A percentile compares a stretch with the other conserved stretches of the same genome.
Conservation (phyloP, 2,329 filamentous ascomycete genomes). For the Curvularia verruculosa region DNA sequence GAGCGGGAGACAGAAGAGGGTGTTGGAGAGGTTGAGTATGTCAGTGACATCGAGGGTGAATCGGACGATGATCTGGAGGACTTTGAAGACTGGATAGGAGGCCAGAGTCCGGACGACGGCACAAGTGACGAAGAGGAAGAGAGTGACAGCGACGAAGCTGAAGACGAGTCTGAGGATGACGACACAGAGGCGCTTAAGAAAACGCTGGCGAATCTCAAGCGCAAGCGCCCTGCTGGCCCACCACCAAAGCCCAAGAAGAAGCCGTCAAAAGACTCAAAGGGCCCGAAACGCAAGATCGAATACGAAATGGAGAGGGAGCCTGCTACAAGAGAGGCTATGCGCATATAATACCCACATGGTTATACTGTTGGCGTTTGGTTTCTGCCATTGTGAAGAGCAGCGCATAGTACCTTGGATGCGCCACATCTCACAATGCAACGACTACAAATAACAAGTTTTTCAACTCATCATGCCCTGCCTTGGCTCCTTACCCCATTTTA, state of each 20-base stretch:
- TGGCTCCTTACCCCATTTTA: background rate
- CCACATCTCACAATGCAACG: background rate
- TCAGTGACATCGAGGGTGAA: slow-evolving; percentile 82
- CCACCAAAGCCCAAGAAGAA: slow-evolving; percentile 65
- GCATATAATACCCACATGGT: slow-evolving; percentile 35
- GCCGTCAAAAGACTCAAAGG: slow-evolving; percentile 52
- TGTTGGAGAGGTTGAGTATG: slow-evolving; percentile 84
- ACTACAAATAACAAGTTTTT: background rate
- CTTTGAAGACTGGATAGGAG: slow-evolving; percentile 92
- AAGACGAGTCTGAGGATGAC: slow-evolving; percentile 62
- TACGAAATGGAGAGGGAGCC: slow-evolving; percentile 73
- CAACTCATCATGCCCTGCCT: background rate
- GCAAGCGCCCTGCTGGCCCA: slow-evolving; percentile 60
- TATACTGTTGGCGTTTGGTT: slow-evolving; percentile 22
- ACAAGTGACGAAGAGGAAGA: slow-evolving; percentile 66
- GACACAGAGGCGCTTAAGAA: slow-evolving; percentile 63
- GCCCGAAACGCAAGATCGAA: slow-evolving; percentile 75
- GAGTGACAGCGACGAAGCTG: slow-evolving; percentile 58
- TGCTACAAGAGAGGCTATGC: slow-evolving; percentile 46
- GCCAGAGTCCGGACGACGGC: slow-evolving; percentile 63
- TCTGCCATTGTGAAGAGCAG: background rate
- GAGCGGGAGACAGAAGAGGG: slow-evolving; percentile 70
- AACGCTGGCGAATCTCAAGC: slow-evolving; percentile 60
- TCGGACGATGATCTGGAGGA: slow-evolving; percentile 71
- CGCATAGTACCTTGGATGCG: background rate